These are phyloP conservation scores for Detonula confervacea DNA, from an alignment of 352 stramenopile species.

Conservation along the genomic window DNA sequence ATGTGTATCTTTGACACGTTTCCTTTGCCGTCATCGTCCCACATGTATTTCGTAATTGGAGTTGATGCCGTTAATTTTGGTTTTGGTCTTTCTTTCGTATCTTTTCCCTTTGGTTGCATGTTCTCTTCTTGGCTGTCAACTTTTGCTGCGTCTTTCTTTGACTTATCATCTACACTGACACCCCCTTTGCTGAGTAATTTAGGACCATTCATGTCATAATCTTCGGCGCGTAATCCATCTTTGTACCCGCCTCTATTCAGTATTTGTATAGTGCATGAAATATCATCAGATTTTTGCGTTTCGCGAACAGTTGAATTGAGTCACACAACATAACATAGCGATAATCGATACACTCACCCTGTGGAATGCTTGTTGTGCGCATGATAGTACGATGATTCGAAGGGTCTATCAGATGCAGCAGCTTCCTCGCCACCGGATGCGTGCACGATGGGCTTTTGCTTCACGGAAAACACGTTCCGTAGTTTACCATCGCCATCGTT, in stretches of 20 bases:
- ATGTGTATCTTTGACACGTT: slow-evolving; percentile 77
- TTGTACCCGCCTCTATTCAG: slow-evolving; percentile 71
- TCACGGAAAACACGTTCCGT: slow-evolving; percentile 54
- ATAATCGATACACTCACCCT: slow-evolving; percentile 27
- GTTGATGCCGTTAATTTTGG: slow-evolving; percentile 18
- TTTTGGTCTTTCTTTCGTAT: slow-evolving; percentile 7
- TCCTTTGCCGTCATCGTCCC: slow-evolving; percentile 69
- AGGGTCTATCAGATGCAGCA: slow-evolving; percentile 54
- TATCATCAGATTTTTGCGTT: no score
- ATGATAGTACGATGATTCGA: slow-evolving; percentile 82
- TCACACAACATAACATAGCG: no score
- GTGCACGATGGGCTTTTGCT: slow-evolving; percentile 39
- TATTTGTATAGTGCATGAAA: not conserved
- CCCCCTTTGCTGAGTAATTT: slow-evolving; percentile 69
- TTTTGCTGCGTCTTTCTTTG: not conserved
- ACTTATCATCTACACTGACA: slow-evolving; percentile 36
- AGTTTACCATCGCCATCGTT: slow-evolving; percentile 18
- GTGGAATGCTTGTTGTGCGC: slow-evolving; percentile 75
- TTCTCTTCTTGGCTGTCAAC: slow-evolving; percentile 1
- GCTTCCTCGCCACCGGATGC: not conserved
- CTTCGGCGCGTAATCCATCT: slow-evolving; percentile 77
- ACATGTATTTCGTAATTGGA: slow-evolving; percentile 73
- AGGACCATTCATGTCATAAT: slow-evolving; percentile 83
- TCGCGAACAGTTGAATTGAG: not conserved
- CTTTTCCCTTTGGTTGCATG: slow-evolving; percentile 7